These are phyloP conservation scores for Myriosclerotinia curreyana DNA, from an alignment of 2,329 filamentous ascomycete genomes.

Conservation along the genomic window DNA sequence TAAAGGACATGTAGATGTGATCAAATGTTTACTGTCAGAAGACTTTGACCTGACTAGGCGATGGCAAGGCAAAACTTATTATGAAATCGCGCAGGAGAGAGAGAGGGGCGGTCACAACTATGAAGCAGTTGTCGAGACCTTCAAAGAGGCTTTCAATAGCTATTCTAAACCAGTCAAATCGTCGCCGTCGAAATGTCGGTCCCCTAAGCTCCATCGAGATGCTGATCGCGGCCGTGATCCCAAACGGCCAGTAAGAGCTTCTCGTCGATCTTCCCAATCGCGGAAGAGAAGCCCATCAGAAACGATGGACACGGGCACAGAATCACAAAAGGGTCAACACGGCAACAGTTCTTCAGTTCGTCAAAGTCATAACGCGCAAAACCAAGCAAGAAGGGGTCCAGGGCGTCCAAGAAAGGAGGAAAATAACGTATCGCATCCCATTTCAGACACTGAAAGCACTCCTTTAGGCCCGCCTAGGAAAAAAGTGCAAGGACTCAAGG, in stretches of 20 bases:
- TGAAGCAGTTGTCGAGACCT: constrained; percentile 79
- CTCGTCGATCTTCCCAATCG: constrained; percentile 31
- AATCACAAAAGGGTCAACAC: constrained; percentile 27
- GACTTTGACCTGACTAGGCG: constrained; percentile 79
- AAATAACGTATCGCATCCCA: constrained; percentile 20
- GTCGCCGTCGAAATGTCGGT: constrained; percentile 49
- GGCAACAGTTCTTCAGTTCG: constrained; percentile 27
- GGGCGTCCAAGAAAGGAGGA: constrained; percentile 55
- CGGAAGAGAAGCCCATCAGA: constrained; percentile 34
- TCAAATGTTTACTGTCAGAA: constrained; percentile 75
- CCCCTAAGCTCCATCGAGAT: constrained; percentile 46
- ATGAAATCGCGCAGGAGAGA: constrained; percentile 68
- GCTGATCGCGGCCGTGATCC: constrained; percentile 33
- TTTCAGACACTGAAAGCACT: constrained; percentile 36
- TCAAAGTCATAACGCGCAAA: constrained; percentile 29
- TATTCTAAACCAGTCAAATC: constrained; percentile 53
- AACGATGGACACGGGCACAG: constrained; percentile 30
- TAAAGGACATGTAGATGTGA: constrained; percentile 78
- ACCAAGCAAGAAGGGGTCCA: constrained; percentile 44
- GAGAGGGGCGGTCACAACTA: constrained; percentile 81
- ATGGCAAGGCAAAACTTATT: constrained; percentile 76
- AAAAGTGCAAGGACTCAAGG: constrained; percentile 48
- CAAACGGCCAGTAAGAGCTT: constrained; percentile 27
- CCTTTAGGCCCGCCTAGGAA: constrained; percentile 45
- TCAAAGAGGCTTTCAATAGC: constrained; percentile 73